phyloP scores from a whole-genome alignment of 805 yeast species.

The Zygoascus ofunaensis region DNA sequence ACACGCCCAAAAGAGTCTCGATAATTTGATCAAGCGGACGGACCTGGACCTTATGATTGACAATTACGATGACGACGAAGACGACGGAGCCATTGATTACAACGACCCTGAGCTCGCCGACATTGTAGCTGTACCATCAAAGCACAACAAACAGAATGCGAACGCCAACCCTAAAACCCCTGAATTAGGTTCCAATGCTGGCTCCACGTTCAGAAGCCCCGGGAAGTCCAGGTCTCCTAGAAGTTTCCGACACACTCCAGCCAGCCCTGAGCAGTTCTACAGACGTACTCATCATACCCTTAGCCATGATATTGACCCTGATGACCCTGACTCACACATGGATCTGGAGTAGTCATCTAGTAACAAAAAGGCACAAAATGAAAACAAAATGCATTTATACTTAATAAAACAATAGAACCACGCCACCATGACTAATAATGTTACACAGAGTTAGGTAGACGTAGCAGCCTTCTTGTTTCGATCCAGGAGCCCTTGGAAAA shows the following conservation, averaged over 20 bases:
- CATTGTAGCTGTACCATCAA: constrained; percentile 1
- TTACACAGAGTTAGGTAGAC: too few relatives aligned
- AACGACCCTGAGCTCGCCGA: constrained; percentile 7
- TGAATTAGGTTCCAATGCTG: not conserved
- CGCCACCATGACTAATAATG: too few relatives aligned
- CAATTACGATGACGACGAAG: too few relatives aligned
- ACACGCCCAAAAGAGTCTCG: constrained; percentile 6
- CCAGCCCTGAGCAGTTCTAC: not conserved
- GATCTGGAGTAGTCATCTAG: constrained; percentile 10
- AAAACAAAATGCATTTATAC: not conserved
- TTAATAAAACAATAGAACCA: too few relatives aligned
- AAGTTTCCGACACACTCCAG: not conserved
- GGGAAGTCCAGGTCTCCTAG: not conserved
- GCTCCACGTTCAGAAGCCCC: not conserved
- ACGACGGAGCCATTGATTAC: constrained; percentile 5
- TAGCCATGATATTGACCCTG: constrained; percentile 1
- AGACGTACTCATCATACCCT: too few relatives aligned
- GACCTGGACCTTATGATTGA: not conserved
- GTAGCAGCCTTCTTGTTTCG: constrained; percentile 1
- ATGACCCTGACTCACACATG: constrained; percentile 16
- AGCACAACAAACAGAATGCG: constrained; percentile 3
- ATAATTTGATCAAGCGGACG: not conserved
- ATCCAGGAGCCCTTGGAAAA: constrained; percentile 19
- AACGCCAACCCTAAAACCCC: too few relatives aligned
- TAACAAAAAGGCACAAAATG: not conserved